A percentile compares a stretch with the other conserved stretches of the same genome.
phyloP scores from a whole-genome alignment of 345 rosid genomes.

The Salix arbutifolia region DNA sequence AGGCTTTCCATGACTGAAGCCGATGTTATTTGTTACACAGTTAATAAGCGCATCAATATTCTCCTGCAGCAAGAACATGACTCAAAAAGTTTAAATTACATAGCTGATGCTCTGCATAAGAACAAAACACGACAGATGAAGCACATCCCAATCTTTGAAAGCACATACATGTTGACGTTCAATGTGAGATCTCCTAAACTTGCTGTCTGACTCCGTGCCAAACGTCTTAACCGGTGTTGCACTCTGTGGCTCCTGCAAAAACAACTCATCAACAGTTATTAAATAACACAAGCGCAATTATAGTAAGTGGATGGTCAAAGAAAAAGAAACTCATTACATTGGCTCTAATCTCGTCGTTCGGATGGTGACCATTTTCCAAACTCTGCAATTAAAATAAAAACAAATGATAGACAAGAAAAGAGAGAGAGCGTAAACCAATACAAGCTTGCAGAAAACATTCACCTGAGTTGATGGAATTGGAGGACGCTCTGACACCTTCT shows the following conservation, averaged over 20 bases:
- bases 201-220: conserved; percentile 67
- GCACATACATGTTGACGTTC: conserved; percentile 83
- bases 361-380: conserved; percentile 79
- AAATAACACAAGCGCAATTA: not conserved
- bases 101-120: conserved; percentile 10
- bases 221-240: conserved; percentile 53
- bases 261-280: conserved; percentile 9
- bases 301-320: conserved; percentile 6
- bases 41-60: conserved; percentile 75
- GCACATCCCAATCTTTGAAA: conserved; percentile 6
- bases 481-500: conserved; percentile 51
- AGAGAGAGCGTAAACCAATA: not conserved
- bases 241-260: conserved; percentile 62
- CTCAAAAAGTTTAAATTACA: conserved; percentile 13
- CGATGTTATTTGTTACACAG: conserved; percentile 68
- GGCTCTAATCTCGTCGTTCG: conserved; percentile 44
- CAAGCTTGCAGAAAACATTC: conserved; percentile 13
- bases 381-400: conserved; percentile 42
- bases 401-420: not conserved
- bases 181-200: conserved; percentile 56
- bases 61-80: conserved; percentile 56
- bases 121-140: conserved; percentile 13
- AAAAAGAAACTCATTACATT: conserved; percentile 41
- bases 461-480: conserved; percentile 51
- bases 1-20: conserved; percentile 82